Conservation (phyloP, 2,329 filamentous ascomycete genomes). For the Penicillium vulpinum region DNA sequence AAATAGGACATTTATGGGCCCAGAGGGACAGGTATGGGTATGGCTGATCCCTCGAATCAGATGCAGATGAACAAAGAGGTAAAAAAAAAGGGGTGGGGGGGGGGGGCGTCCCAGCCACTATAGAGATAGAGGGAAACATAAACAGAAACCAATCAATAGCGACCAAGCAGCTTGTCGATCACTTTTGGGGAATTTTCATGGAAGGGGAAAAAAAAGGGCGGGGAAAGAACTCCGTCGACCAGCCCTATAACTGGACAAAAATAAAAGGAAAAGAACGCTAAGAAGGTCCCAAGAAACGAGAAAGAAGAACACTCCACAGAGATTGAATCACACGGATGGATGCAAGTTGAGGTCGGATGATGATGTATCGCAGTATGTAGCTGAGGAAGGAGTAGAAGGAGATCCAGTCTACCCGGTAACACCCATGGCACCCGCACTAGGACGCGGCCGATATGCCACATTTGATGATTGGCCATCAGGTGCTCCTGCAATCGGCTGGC, state of each 20-base stretch:
- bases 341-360: conserved; percentile 19
- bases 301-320: conserved; percentile 17
- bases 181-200: conserved; percentile 27
- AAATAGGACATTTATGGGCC: conserved; percentile 17
- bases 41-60: conserved; percentile 28
- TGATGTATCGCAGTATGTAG: conserved; percentile 17
- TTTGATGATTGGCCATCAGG: conserved; percentile 36
- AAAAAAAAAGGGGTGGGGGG: conserved; percentile 11
- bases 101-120: conserved; percentile 6
- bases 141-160: conserved; percentile 17
- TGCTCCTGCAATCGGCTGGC: conserved; percentile 29
- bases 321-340: conserved; percentile 16
- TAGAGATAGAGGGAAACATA: conserved; percentile 2
- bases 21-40: conserved; percentile 23
- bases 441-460: conserved; percentile 39
- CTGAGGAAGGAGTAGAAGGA: conserved; percentile 22
- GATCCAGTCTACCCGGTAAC: conserved; percentile 34
- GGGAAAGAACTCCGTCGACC: conserved; percentile 33
- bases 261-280: conserved; percentile 30
- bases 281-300: conserved; percentile 24
- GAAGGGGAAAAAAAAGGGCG: conserved; percentile 15
- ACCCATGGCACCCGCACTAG: conserved; percentile 41
- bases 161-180: conserved; percentile 24
- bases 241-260: conserved; percentile 27
- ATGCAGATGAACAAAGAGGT: conserved; percentile 26